Percentiles rank a stretch among this genome's conserved stretches.
Conservation (phyloP, 208 protist genomes). For the Strigomonas culicis region DNA sequence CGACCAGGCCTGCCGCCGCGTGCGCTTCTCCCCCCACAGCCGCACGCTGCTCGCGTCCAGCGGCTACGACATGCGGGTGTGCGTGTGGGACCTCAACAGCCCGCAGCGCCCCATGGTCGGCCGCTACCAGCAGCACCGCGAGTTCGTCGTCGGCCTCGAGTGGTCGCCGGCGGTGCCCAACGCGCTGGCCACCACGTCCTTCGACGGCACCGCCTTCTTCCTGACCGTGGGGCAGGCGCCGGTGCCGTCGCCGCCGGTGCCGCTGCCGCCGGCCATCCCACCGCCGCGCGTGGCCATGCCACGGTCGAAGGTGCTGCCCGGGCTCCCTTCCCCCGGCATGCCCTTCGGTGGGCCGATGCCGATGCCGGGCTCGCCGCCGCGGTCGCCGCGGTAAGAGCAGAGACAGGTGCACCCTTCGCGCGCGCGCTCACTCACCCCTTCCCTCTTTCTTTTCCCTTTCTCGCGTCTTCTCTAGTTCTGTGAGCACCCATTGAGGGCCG, state of each 20-base stretch:
- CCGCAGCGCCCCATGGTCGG: conserved; percentile 70
- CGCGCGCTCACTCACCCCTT: too few species aligned
- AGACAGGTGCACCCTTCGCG: not conserved
- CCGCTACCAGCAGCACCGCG: conserved; percentile 86
- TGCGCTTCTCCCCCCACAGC: conserved; percentile 76
- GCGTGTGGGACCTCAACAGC: conserved; percentile 82
- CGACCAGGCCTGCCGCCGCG: conserved; percentile 84
- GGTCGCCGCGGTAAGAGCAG: conserved; percentile 49
- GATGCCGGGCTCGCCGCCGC: conserved; percentile 14
- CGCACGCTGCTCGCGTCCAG: conserved; percentile 68
- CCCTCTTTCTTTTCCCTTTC: conserved; percentile 2
- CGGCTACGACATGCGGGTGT: conserved; percentile 89
- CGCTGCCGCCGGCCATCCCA: conserved; percentile 62
- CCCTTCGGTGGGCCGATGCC: conserved; percentile 32
- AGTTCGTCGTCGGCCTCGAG: conserved; percentile 88
- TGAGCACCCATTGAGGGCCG: not conserved
- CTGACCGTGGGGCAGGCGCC: conserved; percentile 51
- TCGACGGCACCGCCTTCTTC: conserved; percentile 76
- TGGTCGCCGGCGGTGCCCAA: conserved; percentile 74
- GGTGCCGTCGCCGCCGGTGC: conserved; percentile 41
- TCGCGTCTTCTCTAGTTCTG: conserved; percentile 13
- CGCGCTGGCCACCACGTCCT: conserved; percentile 58
- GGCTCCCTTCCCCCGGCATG: conserved; percentile 43
- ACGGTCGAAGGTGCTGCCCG: conserved; percentile 62
- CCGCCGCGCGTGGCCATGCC: conserved; percentile 58